Evolutionary conservation across 192 early-diverging fungal species (phyloP).

Genomic region (Paraglomus brasilianum): DNA sequence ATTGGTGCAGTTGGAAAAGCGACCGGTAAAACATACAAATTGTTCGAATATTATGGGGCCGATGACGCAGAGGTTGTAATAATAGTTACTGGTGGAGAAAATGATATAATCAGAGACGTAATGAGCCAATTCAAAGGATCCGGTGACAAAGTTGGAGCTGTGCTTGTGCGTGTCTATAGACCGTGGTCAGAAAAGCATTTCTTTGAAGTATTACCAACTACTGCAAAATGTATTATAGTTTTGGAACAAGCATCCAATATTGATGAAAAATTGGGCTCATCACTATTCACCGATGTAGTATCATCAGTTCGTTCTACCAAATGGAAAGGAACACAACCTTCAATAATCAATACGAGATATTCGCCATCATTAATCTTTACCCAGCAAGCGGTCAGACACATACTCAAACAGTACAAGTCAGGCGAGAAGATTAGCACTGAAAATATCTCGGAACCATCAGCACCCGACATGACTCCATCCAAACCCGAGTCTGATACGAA

Average conservation of each 20-base stretch:
- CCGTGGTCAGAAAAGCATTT: slow-evolving; percentile 84
- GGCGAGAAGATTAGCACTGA: slow-evolving; percentile 17
- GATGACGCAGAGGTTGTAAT: slow-evolving; percentile 72
- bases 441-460: slow-evolving; percentile 9
- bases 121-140: slow-evolving; percentile 38
- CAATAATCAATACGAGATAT: slow-evolving; percentile 45
- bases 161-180: slow-evolving; percentile 76
- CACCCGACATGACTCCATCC: slow-evolving; percentile 24
- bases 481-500: slow-evolving; percentile 30
- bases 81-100: slow-evolving; percentile 69
- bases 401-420: slow-evolving; percentile 39
- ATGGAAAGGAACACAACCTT: slow-evolving; percentile 47
- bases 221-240: slow-evolving; percentile 70
- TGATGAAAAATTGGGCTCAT: slow-evolving; percentile 34
- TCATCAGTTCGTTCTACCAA: slow-evolving; percentile 55
- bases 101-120: slow-evolving; percentile 49
- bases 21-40: slow-evolving; percentile 63
- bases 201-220: slow-evolving; percentile 61
- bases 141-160: slow-evolving; percentile 58
- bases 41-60: slow-evolving; percentile 83
- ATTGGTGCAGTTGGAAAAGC: slow-evolving; percentile 36
- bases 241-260: slow-evolving; percentile 58
- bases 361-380: slow-evolving; percentile 33
- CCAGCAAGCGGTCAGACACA: slow-evolving; percentile 35
- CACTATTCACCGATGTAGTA: slow-evolving; percentile 73